A percentile compares a stretch with the other conserved stretches of the same genome.
phyloP scores from a whole-genome alignment of 2,329 filamentous ascomycete genomes.

The Xylariaceae sp. region DNA sequence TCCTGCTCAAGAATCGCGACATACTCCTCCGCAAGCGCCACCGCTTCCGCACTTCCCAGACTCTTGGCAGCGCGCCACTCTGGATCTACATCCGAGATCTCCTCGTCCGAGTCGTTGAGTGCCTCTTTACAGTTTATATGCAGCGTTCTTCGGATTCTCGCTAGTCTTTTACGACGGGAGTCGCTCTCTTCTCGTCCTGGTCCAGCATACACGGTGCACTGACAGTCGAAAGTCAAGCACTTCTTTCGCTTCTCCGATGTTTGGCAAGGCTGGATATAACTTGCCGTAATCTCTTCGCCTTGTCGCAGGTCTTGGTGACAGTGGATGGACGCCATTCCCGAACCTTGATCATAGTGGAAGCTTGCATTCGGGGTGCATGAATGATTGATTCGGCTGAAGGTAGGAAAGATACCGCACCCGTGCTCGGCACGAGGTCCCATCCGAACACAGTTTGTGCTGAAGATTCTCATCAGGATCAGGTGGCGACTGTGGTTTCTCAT shows the following conservation, averaged over 20 bases:
- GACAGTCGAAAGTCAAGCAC: too few species aligned
- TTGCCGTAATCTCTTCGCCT: background rate
- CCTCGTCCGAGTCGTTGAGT: too few species aligned
- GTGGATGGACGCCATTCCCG: background rate
- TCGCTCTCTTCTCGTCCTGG: background rate
- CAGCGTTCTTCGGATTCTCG: too few species aligned
- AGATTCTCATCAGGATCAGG: too few species aligned
- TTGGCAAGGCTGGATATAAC: background rate
- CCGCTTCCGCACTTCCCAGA: too few species aligned
- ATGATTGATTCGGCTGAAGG: background rate
- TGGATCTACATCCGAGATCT: too few species aligned
- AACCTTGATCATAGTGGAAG: background rate
- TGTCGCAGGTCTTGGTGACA: background rate
- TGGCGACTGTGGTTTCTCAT: too few species aligned
- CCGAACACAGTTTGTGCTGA: background rate
- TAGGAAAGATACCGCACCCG: background rate
- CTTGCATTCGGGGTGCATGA: background rate
- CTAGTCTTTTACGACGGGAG: background rate
- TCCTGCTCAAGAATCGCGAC: too few species aligned
- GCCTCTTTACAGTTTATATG: too few species aligned
- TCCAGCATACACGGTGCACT: background rate
- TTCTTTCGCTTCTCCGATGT: background rate
- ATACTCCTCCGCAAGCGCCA: too few species aligned
- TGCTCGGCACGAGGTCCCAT: background rate
- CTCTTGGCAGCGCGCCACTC: too few species aligned